Evolutionary conservation across 805 yeast genomes (phyloP).

Genomic region (Suhomyces vadensis): DNA sequence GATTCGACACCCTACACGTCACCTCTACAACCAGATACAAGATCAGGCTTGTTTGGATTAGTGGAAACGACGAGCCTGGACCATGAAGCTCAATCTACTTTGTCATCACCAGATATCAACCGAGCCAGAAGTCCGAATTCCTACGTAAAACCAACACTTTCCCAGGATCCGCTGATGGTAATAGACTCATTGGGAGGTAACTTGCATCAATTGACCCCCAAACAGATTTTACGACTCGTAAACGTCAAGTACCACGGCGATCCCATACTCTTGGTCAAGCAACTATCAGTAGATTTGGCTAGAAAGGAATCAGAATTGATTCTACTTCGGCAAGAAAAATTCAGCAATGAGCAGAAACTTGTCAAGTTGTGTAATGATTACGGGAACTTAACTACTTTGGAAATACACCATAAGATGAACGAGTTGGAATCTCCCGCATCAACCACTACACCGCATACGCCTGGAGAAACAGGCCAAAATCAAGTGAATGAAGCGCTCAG

Average conservation of each 20-base stretch:
- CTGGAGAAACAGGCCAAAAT: neutral
- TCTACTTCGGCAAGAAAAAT: slow-evolving; percentile 33
- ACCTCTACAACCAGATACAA: slow-evolving; percentile 1
- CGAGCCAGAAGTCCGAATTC: neutral
- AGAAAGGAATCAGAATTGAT: slow-evolving; percentile 48
- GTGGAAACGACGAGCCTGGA: slow-evolving; percentile 4
- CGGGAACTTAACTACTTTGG: slow-evolving; percentile 36
- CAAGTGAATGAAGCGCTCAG: slow-evolving; percentile 22
- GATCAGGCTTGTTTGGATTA: slow-evolving; percentile 12
- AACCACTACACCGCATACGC: too few relatives aligned
- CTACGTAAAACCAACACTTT: neutral
- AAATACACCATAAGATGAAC: slow-evolving; percentile 33
- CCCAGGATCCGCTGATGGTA: neutral
- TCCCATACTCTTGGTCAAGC: slow-evolving; percentile 40
- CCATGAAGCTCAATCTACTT: neutral
- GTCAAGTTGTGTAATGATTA: slow-evolving; percentile 34
- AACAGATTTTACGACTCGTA: slow-evolving; percentile 21
- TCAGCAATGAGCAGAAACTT: slow-evolving; percentile 35
- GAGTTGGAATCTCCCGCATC: slow-evolving; percentile 7
- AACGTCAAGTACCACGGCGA: slow-evolving; percentile 26
- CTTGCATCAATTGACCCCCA: slow-evolving; percentile 9
- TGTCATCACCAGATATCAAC: neutral
- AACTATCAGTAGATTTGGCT: slow-evolving; percentile 49
- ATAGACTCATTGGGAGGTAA: slow-evolving; percentile 17
- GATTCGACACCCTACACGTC: slow-evolving; percentile 9